Evolutionary conservation across 1,139 yeast genomes (phyloP), one percentile per base, ranked within the genome.

Genomic region (Protomyces inouyei): DNA sequence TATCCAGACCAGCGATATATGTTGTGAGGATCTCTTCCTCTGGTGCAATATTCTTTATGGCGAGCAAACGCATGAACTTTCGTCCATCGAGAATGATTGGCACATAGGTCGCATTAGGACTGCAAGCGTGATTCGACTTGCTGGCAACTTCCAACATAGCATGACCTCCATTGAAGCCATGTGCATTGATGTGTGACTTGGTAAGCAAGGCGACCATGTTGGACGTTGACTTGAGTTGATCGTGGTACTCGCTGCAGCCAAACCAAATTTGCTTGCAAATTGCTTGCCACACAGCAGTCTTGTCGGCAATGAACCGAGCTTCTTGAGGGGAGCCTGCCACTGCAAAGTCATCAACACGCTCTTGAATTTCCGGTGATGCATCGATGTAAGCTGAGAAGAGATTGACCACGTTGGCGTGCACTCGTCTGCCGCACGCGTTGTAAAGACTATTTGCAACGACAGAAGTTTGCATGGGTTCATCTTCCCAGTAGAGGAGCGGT

Each of bases 141-240:
- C 48, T 35, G 9, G 46, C 63, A 14, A 59, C 32, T 35, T 59
- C 63, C n/a, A 59, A 52, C 63, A 59, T 59, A 8, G 37, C 63
- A 35, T 59, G 63, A 12, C 57, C 63, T 3, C 14, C 10, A 1
- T 21, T 14, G 40, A 52, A 59, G 46, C 28, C 36, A 40, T 59
- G 63, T 21, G 63, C 63, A 32, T 59, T 59, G 43, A 59, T 16
- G 57, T 59, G 63, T 14, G 63, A 59, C n/a, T 51, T 46, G 23
- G 63, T 59, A 14, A 35, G 28, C 21, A 59, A 16, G 21, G 28
- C 63, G 52, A 52, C 45, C 52, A 52, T 59, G 21, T 45, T 40
- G 35, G 14, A 52, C 4, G 38, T 12, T 16, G 53, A 40, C 45
- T 23, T 18, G n/a, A 59, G 57, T 23, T 36, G 25, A 10, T 14